Percentiles rank a stretch among this genome's conserved stretches.
These are phyloP conservation scores for Lentinula raphanica DNA, from an alignment of 768 basidiomycete species.

Conservation along the genomic window DNA sequence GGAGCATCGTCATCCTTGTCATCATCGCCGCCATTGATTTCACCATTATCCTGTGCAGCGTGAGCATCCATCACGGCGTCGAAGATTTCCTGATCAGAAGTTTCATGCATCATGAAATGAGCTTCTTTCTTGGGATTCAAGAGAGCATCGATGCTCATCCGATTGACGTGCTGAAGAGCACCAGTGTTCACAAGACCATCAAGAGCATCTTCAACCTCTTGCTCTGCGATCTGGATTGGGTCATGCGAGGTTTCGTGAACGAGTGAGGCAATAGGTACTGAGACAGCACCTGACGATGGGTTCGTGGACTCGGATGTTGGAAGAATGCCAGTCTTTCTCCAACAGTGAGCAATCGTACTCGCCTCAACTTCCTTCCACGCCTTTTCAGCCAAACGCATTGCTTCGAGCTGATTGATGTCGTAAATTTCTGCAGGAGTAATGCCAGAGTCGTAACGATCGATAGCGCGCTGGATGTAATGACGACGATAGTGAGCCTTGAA, in stretches of 20 bases:
- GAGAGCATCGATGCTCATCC: neutral
- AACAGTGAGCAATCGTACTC: slow-evolving; percentile 32
- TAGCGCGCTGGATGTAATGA: slow-evolving; percentile 14
- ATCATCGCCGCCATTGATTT: neutral
- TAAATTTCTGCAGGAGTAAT: slow-evolving; percentile 16
- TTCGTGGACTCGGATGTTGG: neutral
- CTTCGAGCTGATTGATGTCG: slow-evolving; percentile 28
- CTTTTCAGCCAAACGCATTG: slow-evolving; percentile 27
- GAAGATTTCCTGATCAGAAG: slow-evolving; percentile 17
- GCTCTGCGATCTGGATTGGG: neutral
- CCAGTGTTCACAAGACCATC: neutral
- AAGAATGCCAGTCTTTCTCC: slow-evolving; percentile 30
- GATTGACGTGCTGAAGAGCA: neutral
- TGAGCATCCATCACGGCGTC: neutral
- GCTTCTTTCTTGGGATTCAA: neutral
- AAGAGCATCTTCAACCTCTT: neutral
- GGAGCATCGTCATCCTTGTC: no score
- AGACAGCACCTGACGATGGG: neutral
- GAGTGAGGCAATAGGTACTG: neutral
- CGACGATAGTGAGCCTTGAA: slow-evolving; percentile 20
- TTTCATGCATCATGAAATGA: slow-evolving; percentile 11
- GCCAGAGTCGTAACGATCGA: slow-evolving; percentile 14
- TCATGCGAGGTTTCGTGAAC: neutral
- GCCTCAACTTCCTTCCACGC: slow-evolving; percentile 30
- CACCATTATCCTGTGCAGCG: neutral